Conservation (phyloP, 2,329 filamentous ascomycete genomes). For the Acarospora socialis region DNA sequence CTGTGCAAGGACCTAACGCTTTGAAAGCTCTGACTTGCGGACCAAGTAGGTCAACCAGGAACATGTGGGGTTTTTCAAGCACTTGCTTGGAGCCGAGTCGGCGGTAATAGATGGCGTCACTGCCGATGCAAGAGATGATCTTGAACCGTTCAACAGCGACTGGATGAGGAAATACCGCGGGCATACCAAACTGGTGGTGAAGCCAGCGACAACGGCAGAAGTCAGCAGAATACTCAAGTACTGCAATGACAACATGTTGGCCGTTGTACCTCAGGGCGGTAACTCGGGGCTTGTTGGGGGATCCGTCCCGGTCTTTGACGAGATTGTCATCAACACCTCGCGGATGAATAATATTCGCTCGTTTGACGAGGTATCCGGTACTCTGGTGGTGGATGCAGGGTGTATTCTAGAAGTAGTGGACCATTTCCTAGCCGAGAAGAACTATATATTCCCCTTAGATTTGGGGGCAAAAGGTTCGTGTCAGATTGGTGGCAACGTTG, state of each 20-base stretch:
- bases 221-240: constrained; percentile 85
- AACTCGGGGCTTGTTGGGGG: constrained; percentile 95
- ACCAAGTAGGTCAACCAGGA: constrained; percentile 47
- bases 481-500: constrained; percentile 88
- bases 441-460: constrained; percentile 88
- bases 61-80: constrained; percentile 71
- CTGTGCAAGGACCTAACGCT: constrained; percentile 32
- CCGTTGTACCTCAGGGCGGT: constrained; percentile 91
- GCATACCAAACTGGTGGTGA: constrained; percentile 73
- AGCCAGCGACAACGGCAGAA: constrained; percentile 70
- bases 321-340: constrained; percentile 83
- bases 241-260: constrained; percentile 84
- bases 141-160: constrained; percentile 87
- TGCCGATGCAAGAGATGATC: constrained; percentile 58
- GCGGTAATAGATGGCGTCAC: constrained; percentile 77
- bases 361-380: constrained; percentile 86
- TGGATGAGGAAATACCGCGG: constrained; percentile 99
- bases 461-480: constrained; percentile 97
- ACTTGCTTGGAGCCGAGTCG: constrained; percentile 62
- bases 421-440: constrained; percentile 65
- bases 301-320: constrained; percentile 92
- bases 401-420: constrained; percentile 83
- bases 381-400: constrained; percentile 80
- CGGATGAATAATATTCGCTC: constrained; percentile 84
- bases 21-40: not conserved